Base-by-base conservation (phyloP, 1,139 yeast species). In the Entelexis paramagnoliae region DNA sequence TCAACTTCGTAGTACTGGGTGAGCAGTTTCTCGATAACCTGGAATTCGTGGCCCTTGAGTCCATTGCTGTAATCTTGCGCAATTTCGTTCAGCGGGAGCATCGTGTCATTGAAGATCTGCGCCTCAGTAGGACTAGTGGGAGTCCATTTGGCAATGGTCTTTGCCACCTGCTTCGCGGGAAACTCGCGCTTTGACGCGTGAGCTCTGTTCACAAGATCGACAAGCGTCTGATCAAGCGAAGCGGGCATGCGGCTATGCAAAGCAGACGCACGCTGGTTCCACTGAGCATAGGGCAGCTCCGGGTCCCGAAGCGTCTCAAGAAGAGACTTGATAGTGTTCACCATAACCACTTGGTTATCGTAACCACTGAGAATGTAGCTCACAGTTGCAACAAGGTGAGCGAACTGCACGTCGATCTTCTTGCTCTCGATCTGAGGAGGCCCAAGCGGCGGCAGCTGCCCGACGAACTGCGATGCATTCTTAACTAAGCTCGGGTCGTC, bases 401-500 rank as follows among this genome's bases (percentile, higher is more conserved):
- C 73, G 72, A 81, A 89, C 62, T 77, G 78, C 70, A 89, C 87
- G 55, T 79, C 82, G 51, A 94, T 84, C 69, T 86, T 89, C 53
- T 83, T 77, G 63, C 98, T 97, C 65, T 76, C 78, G 56, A 87
- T 75, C 56, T 74, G 77, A 58, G 97, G 95, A 35, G 84, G 75
- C 52, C 97, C 97, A 60, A 82, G 72, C 34, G 81, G 86, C 22
- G 96, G 97, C 59, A 93, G 74, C 63, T 94, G 88, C 48, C 96
- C 97, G 68, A 88, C 96, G 64, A 78, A 91, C 48, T 97, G 96
- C 66, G 82, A 73, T 47, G 99, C 98, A 65, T 89, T 98, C 68
- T 91, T 91, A 51, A 91, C 98, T 72, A 87, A 88, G 8, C 95
- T 81, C 57, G 98, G 97, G 67, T 91, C 98, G 66, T 93, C 98